These are phyloP conservation scores for Dioscorea zingiberensis DNA, from an alignment of 106 monocot genomes.

Conservation along the genomic window DNA sequence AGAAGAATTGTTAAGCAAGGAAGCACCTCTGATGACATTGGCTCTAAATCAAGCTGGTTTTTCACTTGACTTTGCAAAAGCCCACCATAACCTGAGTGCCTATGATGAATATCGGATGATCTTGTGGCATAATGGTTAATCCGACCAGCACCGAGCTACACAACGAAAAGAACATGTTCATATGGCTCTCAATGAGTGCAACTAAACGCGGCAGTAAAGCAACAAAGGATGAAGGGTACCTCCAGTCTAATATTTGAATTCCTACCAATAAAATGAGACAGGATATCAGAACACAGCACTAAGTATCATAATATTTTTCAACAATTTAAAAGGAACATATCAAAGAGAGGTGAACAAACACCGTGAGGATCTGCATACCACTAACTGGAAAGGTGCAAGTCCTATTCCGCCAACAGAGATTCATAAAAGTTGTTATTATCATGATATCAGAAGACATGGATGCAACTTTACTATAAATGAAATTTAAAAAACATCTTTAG, in stretches of 20 bases:
- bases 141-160: background rate
- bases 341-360: too few relatives aligned
- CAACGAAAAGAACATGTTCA: background rate
- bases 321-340: too few relatives aligned
- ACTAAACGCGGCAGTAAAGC: background rate
- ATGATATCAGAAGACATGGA: too few relatives aligned
- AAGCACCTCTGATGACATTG: background rate
- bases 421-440: too few relatives aligned
- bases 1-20: background rate
- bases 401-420: too few relatives aligned
- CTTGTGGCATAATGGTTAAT: background rate
- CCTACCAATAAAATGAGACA: background rate
- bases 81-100: background rate
- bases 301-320: too few relatives aligned
- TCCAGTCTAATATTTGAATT: background rate
- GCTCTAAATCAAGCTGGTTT: background rate
- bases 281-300: background rate
- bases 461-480: too few relatives aligned
- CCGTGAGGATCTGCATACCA: too few relatives aligned
- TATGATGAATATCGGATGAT: background rate
- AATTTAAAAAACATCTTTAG: too few relatives aligned
- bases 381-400: too few relatives aligned
- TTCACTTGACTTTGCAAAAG: background rate
- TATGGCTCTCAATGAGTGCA: background rate
- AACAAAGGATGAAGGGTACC: background rate